Evolutionary conservation across 2,329 filamentous ascomycete genomes (phyloP), one percentile per base, ranked within the genome.

Genomic region (Ceratocystis alfenasii): DNA sequence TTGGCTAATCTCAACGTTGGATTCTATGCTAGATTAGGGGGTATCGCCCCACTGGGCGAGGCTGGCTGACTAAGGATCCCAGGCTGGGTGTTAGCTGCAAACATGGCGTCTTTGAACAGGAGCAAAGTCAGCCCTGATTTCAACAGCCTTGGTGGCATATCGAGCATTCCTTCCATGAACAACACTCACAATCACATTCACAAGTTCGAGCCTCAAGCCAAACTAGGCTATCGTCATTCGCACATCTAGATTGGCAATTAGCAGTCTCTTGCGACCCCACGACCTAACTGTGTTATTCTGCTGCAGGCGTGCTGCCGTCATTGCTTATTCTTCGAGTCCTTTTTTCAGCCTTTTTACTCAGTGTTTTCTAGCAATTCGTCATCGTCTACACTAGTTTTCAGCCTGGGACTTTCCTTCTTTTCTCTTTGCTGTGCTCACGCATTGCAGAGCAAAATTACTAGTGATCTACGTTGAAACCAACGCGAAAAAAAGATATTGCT

Each of bases 81-180:
- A 17, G n/a, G 33, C n/a, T 61, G 28, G 36, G 20, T 36, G 30
- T 22, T 33, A 53, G 41, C 50, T 50, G 45, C 36, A 28, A 50
- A 41, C 59, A 48, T 45, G 36, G 53, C 17, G 41, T 28, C 36
- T 57, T 41, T 12, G 10, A 15, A 15, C 36, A 15, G 12, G 12
- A 63, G 45, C 28, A 22, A 30, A 25, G n/a, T 36, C 44, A 67
- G 66, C 60, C 66, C 63, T 67, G 62, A 63, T 65, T 67, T 64
- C 57, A 48, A 36, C 64, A 65, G 30, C 55, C 53, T 65, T 36
- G 50, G 44, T 36, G 22, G 63, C n/a, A 44, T 55, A 15, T 63
- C 62, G 63, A 44, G 28, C 17, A 67, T 67, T 65, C 50, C 66
- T 67, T 60, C 60, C 57, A 45, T 55, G 36, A 59, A 67, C 60